Conservation (phyloP, 495 filamentous ascomycete genomes). For the Parathielavia hyrcaniae region DNA sequence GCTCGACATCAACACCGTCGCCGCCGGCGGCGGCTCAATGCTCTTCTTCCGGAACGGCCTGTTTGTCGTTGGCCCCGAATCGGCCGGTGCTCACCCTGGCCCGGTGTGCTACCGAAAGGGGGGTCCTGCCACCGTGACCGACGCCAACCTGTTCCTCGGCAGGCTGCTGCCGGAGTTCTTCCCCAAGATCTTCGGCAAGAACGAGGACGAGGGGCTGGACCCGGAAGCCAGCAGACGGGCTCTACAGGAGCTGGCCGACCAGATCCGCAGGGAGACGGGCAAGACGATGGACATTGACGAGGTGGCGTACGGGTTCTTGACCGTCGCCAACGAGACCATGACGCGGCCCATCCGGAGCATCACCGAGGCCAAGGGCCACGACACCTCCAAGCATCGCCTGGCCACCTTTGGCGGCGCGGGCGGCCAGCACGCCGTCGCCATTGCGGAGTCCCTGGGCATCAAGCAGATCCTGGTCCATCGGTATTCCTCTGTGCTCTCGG, state of each 20-base stretch:
- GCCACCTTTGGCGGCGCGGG: slow-evolving; percentile 94
- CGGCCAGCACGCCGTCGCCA: slow-evolving; percentile 93
- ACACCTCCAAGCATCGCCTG: slow-evolving; percentile 81
- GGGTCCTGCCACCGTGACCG: slow-evolving; percentile 85
- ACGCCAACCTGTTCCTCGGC: slow-evolving; percentile 87
- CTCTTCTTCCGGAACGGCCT: slow-evolving; percentile 87
- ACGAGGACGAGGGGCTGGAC: slow-evolving; percentile 84
- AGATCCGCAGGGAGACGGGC: slow-evolving; percentile 64
- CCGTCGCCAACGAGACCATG: slow-evolving; percentile 96
- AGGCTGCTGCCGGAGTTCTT: slow-evolving; percentile 90
- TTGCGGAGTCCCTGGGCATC: slow-evolving; percentile 84
- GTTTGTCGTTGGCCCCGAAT: slow-evolving; percentile 95
- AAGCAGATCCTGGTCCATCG: slow-evolving; percentile 80
- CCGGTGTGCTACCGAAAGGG: slow-evolving; percentile 95
- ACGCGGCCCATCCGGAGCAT: slow-evolving; percentile 84
- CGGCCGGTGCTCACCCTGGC: slow-evolving; percentile 85
- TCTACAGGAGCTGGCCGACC: slow-evolving; percentile 69
- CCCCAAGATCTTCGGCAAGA: slow-evolving; percentile 91
- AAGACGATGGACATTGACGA: slow-evolving; percentile 78
- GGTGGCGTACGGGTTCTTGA: slow-evolving; percentile 83
- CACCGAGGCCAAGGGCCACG: slow-evolving; percentile 90
- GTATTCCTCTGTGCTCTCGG: slow-evolving; percentile 91
- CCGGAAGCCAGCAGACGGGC: slow-evolving; percentile 66
- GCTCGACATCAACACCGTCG: slow-evolving; percentile 96
- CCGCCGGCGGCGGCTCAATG: slow-evolving; percentile 85